Percentiles rank a stretch among this genome's conserved stretches.
phyloP scores from a whole-genome alignment of 1,139 yeast genomes.

The Debaryomyces coudertii region DNA sequence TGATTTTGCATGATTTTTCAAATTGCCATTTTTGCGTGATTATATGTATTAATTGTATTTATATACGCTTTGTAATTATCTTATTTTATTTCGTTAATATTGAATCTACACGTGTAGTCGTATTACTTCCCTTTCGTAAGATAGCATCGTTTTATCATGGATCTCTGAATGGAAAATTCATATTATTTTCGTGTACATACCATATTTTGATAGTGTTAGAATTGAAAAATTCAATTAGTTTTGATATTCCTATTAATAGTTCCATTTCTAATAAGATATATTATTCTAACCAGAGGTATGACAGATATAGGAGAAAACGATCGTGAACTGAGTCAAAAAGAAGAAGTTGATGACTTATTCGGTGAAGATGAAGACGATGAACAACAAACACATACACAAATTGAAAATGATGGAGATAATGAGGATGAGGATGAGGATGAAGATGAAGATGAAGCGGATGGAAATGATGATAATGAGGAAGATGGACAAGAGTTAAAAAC shows the following conservation, averaged over 20 bases:
- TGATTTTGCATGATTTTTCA: neutral
- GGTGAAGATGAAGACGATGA: constrained; percentile 48
- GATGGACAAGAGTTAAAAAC: constrained; percentile 44
- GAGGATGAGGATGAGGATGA: constrained; percentile 18
- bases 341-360: constrained; percentile 49
- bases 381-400: constrained; percentile 17
- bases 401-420: constrained; percentile 3
- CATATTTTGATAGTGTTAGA: neutral
- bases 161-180: neutral
- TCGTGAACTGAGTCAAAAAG: constrained; percentile 19
- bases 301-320: constrained; percentile 15
- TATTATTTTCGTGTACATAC: neutral
- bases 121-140: neutral
- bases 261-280: constrained; percentile 1
- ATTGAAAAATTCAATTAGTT: constrained; percentile 2
- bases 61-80: neutral
- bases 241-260: neutral
- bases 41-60: constrained; percentile 1
- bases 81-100: constrained; percentile 1
- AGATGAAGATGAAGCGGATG: constrained; percentile 18
- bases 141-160: neutral
- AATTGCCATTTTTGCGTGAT: neutral
- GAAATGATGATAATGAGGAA: constrained; percentile 30
- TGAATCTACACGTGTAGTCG: neutral
- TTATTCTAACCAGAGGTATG: constrained; percentile 9